These are phyloP conservation scores for Emmonsiellopsis sp. DNA, from an alignment of 2,329 filamentous ascomycete genomes.

Conservation along the genomic window DNA sequence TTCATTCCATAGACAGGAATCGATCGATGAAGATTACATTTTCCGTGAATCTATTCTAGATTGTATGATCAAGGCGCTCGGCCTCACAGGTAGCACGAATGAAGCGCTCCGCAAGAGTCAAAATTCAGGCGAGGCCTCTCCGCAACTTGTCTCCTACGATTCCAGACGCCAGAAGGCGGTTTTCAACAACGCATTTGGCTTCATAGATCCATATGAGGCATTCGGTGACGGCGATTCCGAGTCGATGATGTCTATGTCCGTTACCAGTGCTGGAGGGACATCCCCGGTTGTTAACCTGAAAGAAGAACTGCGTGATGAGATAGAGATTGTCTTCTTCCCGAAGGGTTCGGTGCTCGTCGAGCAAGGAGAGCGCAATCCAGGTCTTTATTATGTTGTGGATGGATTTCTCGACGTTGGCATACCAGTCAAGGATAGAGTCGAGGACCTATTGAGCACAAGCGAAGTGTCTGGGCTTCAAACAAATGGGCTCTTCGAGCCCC, in stretches of 20 bases:
- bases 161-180: constrained; percentile 68
- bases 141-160: constrained; percentile 75
- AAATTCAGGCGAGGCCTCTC: constrained; percentile 74
- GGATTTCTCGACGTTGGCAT: constrained; percentile 92
- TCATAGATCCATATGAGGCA: constrained; percentile 75
- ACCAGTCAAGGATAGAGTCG: constrained; percentile 55
- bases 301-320: constrained; percentile 78
- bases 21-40: constrained; percentile 75
- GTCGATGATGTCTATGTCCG: constrained; percentile 62
- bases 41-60: constrained; percentile 87
- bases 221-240: constrained; percentile 72
- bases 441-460: constrained; percentile 30
- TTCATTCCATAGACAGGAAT: constrained; percentile 62
- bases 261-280: constrained; percentile 53
- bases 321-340: constrained; percentile 96
- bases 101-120: constrained; percentile 55
- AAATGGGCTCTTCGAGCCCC: constrained; percentile 36
- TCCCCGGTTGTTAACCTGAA: constrained; percentile 57
- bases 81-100: constrained; percentile 58
- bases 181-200: constrained; percentile 82
- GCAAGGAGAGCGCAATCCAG: constrained; percentile 92
- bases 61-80: constrained; percentile 92
- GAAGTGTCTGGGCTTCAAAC: constrained; percentile 18
- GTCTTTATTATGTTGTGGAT: constrained; percentile 94
- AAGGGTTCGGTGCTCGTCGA: constrained; percentile 91